Conservation (phyloP, 257 asterid genomes). For the Ophiorrhiza pumila region DNA sequence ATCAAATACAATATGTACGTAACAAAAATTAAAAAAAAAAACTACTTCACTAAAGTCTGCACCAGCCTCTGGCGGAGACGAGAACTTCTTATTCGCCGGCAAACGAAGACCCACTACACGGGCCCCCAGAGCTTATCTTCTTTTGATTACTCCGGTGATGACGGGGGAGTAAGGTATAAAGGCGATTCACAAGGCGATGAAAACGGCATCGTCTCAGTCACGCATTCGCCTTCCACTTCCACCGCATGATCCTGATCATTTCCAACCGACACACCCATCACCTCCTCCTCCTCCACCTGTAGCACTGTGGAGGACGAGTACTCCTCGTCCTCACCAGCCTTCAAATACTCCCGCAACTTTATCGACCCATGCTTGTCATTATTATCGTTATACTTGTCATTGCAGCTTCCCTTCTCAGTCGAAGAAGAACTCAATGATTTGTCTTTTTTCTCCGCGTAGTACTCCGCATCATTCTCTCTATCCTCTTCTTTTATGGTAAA, state of each 20-base stretch:
- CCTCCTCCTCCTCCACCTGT: background rate
- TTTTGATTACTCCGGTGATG: conserved; percentile 20
- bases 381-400: too few relatives aligned
- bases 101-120: too few relatives aligned
- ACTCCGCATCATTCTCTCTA: conserved; percentile 37
- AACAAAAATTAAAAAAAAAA: too few relatives aligned
- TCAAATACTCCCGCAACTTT: conserved; percentile 37
- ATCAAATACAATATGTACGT: too few relatives aligned
- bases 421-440: too few relatives aligned
- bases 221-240: background rate
- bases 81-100: too few relatives aligned
- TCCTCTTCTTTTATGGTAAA: conserved; percentile 63
- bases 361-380: too few relatives aligned
- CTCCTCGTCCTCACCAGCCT: conserved; percentile 21
- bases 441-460: conserved; percentile 22
- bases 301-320: background rate
- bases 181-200: conserved; percentile 33
- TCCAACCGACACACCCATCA: background rate
- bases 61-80: too few relatives aligned
- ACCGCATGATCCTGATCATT: background rate
- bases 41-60: background rate
- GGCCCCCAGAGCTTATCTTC: too few relatives aligned
- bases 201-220: conserved; percentile 8
- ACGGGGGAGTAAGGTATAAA: conserved; percentile 21
- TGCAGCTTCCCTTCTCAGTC: too few relatives aligned